Percentiles rank a stretch among this genome's conserved stretches.
These are phyloP conservation scores for Sporobolomyces pararoseus DNA, from an alignment of 768 basidiomycete genomes.

Conservation along the genomic window DNA sequence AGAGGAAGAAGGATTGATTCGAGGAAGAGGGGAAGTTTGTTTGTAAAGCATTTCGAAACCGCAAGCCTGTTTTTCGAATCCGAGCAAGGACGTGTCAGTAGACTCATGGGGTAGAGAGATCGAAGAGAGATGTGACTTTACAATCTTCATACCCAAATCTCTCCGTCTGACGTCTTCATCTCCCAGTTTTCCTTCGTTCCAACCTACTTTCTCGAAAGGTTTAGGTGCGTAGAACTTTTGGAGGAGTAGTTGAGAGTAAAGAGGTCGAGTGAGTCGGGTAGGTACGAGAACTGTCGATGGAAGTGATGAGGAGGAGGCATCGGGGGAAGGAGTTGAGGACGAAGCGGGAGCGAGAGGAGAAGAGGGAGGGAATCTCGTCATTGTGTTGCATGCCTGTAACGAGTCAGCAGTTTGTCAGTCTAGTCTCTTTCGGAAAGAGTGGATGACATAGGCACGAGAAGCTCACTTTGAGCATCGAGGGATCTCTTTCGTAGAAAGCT, in stretches of 20 bases:
- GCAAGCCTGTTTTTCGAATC: slow-evolving; percentile 59
- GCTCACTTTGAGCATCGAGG: slow-evolving; percentile 68
- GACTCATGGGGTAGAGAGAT: not conserved
- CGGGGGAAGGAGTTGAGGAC: slow-evolving; percentile 54
- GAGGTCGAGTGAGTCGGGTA: slow-evolving; percentile 77
- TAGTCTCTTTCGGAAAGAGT: too few species aligned
- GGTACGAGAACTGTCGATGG: slow-evolving; percentile 56
- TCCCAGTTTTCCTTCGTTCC: slow-evolving; percentile 56
- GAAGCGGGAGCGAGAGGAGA: slow-evolving; percentile 54
- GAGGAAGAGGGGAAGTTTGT: slow-evolving; percentile 59
- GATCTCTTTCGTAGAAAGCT: slow-evolving; percentile 92
- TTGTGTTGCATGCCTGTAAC: slow-evolving; percentile 74
- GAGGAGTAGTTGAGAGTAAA: slow-evolving; percentile 86
- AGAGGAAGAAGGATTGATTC: not conserved
- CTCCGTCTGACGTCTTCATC: slow-evolving; percentile 70
- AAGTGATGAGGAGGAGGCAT: slow-evolving; percentile 52
- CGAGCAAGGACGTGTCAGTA: not conserved
- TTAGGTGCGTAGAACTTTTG: slow-evolving; percentile 91
- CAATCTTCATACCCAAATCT: slow-evolving; percentile 90
- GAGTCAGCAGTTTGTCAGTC: too few species aligned
- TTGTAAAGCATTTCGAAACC: slow-evolving; percentile 97
- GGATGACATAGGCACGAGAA: too few species aligned
- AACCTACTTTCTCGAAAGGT: slow-evolving; percentile 61
- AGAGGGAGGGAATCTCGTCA: slow-evolving; percentile 81
- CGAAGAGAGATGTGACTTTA: slow-evolving; percentile 59